Base-by-base conservation (phyloP, 2,329 filamentous ascomycete species). In the Cladophialophora carrionii region DNA sequence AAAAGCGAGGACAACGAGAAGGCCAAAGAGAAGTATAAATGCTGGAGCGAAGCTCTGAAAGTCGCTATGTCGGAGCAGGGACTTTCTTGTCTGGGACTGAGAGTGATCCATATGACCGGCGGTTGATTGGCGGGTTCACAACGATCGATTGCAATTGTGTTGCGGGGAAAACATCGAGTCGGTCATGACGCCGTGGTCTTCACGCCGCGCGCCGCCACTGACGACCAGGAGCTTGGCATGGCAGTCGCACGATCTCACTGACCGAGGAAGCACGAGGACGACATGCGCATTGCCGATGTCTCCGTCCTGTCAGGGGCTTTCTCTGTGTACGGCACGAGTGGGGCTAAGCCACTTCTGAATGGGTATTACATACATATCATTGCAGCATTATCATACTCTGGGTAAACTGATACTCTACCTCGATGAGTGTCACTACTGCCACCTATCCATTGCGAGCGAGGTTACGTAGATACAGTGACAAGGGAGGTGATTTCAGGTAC, bases 161-260 rank as follows among this genome's bases (percentile, higher is more conserved):
- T 59, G 67, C 67, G 67, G 67, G 64, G 67, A 63, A 60, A 69
- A 69, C 51, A 69, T 63, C 67, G 67, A 67, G n/a, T 37, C 54
- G 54, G 32, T 37, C 31, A 57, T 41, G 54, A 46, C 54, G 31
- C 54, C 54, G 54, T 43, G 37, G 17, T n/a, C 37, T 43, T 43
- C 37, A 17, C 37, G 37, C 37, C 17, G 37, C 37, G 5, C 37
- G 37, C 37, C 37, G 37, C 37, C 37, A 43, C 37, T 20, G 37
- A 43, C 37, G 37, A 43, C 37, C 37, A 7, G 17, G 5, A 43
- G 37, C 37, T 43, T 43, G 37, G 37, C 37, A n/a, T 14, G 37
- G 37, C 37, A 43, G 37, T 43, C 17, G 37, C 37, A 29, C 26
- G 26, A 29, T 3, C 26, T 29, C 26, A 29, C 26, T 29, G 3